Evolutionary conservation across 768 basidiomycete genomes (phyloP).

Genomic region (Mycena pura): DNA sequence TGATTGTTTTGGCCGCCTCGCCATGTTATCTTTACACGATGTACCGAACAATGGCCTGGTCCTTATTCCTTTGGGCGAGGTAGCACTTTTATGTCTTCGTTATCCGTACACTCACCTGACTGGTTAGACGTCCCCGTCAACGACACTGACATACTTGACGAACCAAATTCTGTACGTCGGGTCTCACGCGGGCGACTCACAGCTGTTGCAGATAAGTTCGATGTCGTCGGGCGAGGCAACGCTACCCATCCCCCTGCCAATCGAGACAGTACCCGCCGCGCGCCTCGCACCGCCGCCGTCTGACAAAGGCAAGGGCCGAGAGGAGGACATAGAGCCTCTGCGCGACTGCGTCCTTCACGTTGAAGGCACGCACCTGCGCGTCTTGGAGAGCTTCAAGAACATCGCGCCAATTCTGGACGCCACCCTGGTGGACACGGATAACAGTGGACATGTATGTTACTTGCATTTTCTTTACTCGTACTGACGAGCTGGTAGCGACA

Average conservation of each 20-base stretch:
- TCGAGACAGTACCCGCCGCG: conserved; percentile 49
- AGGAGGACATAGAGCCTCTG: conserved; percentile 31
- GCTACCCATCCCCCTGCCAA: conserved; percentile 56
- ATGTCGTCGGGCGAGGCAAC: conserved; percentile 47
- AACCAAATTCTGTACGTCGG: conserved; percentile 78
- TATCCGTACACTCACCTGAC: background rate
- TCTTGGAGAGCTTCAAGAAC: conserved; percentile 73
- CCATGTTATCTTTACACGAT: conserved; percentile 63
- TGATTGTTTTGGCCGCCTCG: conserved; percentile 74
- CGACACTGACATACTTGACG: conserved; percentile 73
- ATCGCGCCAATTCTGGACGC: conserved; percentile 88
- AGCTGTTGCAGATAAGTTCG: conserved; percentile 67
- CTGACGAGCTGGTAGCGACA: conserved; percentile 57
- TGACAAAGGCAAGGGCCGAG: conserved; percentile 48
- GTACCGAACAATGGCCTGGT: conserved; percentile 51
- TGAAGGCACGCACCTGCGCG: conserved; percentile 62
- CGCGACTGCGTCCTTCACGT: conserved; percentile 58
- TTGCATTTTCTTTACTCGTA: background rate
- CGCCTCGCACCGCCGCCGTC: conserved; percentile 35
- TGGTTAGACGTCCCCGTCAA: conserved; percentile 71
- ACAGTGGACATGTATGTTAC: conserved; percentile 66
- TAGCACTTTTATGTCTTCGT: background rate
- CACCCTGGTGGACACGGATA: conserved; percentile 73
- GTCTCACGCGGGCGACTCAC: conserved; percentile 84
- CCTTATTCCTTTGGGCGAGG: conserved; percentile 24